Base-by-base conservation (phyloP, 2,329 filamentous ascomycete species). In the Sclerotinia borealis region DNA sequence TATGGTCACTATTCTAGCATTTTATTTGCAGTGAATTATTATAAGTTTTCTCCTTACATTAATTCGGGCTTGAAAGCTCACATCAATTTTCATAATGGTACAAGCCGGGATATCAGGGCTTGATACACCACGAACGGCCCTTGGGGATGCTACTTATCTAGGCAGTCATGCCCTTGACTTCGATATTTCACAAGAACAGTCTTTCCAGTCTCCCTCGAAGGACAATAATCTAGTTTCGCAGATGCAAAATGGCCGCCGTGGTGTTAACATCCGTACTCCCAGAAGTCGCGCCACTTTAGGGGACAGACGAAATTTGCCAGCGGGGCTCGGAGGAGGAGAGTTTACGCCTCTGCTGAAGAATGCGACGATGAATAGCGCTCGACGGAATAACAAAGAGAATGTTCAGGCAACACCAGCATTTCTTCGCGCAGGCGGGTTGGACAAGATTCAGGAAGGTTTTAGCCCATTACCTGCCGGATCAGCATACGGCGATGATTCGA, bases 301-400 rank as follows among this genome's bases (percentile, higher is more conserved):
- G 66, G 85, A 90, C 75, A 83, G 86, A 69, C 85, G 85, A 71
- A 95, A 92, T 71, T 80, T 92, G 27, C 89, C 88, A 27, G 80
- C 81, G 43, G 77, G 67, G 58, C 66, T 87, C 48, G 84, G 81
- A 50, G 85, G 84, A 61, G 88, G 87, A 70, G 96, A 99, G 72
- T 99, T 99, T 75, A 99, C 95, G 0, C 95, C 96, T 0, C 80
- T 99, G 69, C 85, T 99, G 74, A 96, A 96, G 76, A 92, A 80
- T 29, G 86, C 83, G n/a, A 88, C 84, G 73, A 82, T 79, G 81
- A 93, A 81, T 79, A 92, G 80, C 83, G 90, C 80, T 79, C 88
- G 80, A 76, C 84, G 77, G 66, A 83, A 74, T 76, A 85, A 83
- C 74, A 89, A 83, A 75, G 85, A 83, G 76, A 89, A 86, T 76